Evolutionary conservation across 305 asterid genomes (phyloP), one percentile per base, ranked within the genome.

Genomic region (Rubia peregrina): DNA sequence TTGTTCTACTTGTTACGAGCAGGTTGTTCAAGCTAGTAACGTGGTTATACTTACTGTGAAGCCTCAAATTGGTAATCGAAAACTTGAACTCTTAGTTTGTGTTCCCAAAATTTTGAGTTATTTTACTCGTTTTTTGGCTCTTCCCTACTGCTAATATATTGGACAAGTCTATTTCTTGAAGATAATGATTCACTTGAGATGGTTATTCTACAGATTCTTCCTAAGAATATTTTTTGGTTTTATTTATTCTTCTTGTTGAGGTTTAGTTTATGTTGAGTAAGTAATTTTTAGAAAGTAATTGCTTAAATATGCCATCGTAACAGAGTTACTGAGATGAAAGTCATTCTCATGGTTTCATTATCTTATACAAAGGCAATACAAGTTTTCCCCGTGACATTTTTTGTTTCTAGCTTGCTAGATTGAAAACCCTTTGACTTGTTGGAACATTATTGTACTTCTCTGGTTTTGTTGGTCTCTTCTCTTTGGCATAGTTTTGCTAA

Each of bases 1-100:
- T 41, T 19, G 10, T 62, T 44, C 72, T 69, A 73, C 43, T 61
- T 49, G 79, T 67, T 78, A 59, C 70, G 55, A 53, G 74, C 90
- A 92, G 98, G 98, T 92, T 33, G 95, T 89, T 76, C 83, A 86
- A 83, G 89, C 86, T 65, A 85, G 96, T 71, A 96, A 92, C 65
- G 96, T 92, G 74, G 83, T 92, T 67, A 65, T 92, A 68, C 84
- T 92, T 80, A 88, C 97, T 24, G 97, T 92, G 81, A 92, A 92
- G 77, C 97, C 98, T 81, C 98, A 92, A 92, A 84, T 84, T 73
- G 93, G 98, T 92, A 88, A 6, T 33, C 36, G 30, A 14, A 43
- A 11, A n/a, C 22, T 26, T 21, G 51, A 13, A 42, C 16, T 26
- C 40, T n/a, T 21, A 3, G 30, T 55, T 75, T 24, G 24, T 24